Evolutionary conservation across 352 stramenopile genomes (phyloP).

Genomic region (Globisporangium camurandrum): DNA sequence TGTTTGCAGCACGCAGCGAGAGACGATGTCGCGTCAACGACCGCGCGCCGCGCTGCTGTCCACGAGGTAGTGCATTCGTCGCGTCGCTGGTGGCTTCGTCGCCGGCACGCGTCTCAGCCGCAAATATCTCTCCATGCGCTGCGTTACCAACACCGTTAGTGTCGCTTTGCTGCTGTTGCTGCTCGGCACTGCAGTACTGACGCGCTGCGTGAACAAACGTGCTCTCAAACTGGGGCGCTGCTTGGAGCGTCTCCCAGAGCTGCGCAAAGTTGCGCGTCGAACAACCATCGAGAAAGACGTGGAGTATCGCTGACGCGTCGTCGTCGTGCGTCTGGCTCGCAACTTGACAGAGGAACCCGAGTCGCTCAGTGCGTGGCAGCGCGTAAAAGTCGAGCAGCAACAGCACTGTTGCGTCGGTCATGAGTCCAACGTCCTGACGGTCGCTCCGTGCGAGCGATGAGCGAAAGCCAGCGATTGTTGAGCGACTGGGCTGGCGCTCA

Average conservation of each 20-base stretch:
- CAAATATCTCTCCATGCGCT: background rate
- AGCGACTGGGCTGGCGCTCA: slow-evolving; percentile 15
- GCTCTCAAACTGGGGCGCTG: slow-evolving; percentile 35
- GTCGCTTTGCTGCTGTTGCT: background rate
- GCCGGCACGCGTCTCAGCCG: background rate
- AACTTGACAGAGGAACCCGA: slow-evolving; percentile 67
- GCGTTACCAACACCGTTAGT: background rate
- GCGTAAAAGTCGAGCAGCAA: slow-evolving; percentile 65
- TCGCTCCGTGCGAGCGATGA: slow-evolving; percentile 15
- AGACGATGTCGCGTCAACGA: slow-evolving; percentile 2
- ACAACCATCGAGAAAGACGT: slow-evolving; percentile 21
- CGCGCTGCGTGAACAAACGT: slow-evolving; percentile 22
- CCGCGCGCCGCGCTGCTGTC: slow-evolving; percentile 1
- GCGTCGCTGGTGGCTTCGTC: slow-evolving; percentile 1
- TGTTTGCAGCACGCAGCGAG: background rate
- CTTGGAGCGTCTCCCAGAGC: slow-evolving; percentile 43
- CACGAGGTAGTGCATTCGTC: slow-evolving; percentile 3
- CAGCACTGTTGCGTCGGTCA: slow-evolving; percentile 51
- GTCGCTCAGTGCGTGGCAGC: slow-evolving; percentile 40
- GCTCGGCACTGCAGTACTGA: slow-evolving; percentile 12
- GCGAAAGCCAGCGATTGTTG: slow-evolving; percentile 5
- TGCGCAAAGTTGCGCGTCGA: slow-evolving; percentile 32
- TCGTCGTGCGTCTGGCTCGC: slow-evolving; percentile 44
- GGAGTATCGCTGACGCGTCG: slow-evolving; percentile 30
- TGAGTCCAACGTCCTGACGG: slow-evolving; percentile 28